phyloP scores from a whole-genome alignment of 2,329 filamentous ascomycete species.

The Xylaria sp. region DNA sequence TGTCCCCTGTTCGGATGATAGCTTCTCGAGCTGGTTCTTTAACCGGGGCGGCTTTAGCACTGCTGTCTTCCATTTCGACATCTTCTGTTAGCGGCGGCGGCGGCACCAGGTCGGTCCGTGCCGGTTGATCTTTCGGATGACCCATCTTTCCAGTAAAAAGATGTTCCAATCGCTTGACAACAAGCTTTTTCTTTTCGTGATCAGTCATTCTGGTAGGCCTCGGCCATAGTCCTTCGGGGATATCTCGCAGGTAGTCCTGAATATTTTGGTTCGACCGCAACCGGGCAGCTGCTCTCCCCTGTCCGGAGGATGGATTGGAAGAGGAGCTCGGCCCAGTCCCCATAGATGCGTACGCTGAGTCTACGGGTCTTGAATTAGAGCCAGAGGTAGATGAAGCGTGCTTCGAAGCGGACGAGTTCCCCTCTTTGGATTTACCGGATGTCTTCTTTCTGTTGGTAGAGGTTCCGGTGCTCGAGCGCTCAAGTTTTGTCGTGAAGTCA shows the following conservation, averaged over 20 bases:
- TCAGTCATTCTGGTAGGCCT: conserved; percentile 73
- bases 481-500: conserved; percentile 74
- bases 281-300: conserved; percentile 46
- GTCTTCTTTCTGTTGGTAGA: conserved; percentile 58
- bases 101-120: background rate
- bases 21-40: conserved; percentile 60
- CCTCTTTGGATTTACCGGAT: conserved; percentile 54
- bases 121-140: conserved; percentile 52
- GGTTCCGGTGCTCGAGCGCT: conserved; percentile 57
- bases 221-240: conserved; percentile 75
- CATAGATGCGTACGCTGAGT: conserved; percentile 77
- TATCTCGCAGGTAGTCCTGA: conserved; percentile 76
- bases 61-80: conserved; percentile 43
- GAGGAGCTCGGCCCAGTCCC: conserved; percentile 62
- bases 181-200: conserved; percentile 78
- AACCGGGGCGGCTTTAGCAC: conserved; percentile 22
- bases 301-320: conserved; percentile 52
- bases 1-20: conserved; percentile 55
- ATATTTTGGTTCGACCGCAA: conserved; percentile 69
- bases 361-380: conserved; percentile 64
- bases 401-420: conserved; percentile 61
- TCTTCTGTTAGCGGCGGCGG: conserved; percentile 43
- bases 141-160: conserved; percentile 79
- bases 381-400: conserved; percentile 64
- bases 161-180: conserved; percentile 81